phyloP scores from a whole-genome alignment of 2,329 filamentous ascomycete species.

The Scedosporium boydii region DNA sequence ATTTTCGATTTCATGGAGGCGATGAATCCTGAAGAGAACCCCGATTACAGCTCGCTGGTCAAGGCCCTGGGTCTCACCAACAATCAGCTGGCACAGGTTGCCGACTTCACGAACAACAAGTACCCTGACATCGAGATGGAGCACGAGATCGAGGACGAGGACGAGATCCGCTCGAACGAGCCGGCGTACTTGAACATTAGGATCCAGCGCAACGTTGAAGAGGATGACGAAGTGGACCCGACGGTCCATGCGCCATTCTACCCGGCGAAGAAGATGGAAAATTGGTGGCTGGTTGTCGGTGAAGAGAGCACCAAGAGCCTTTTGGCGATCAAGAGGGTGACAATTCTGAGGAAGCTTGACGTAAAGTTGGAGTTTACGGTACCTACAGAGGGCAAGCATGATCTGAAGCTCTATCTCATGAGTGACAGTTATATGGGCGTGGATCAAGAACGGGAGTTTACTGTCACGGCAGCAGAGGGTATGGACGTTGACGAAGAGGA shows the following conservation, averaged over 20 bases:
- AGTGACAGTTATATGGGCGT: conserved; percentile 95
- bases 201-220: conserved; percentile 74
- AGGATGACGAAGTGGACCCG: conserved; percentile 60
- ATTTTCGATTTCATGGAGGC: conserved; percentile 98
- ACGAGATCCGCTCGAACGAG: conserved; percentile 69
- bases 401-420: conserved; percentile 89
- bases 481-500: conserved; percentile 93
- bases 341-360: conserved; percentile 68
- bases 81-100: conserved; percentile 77
- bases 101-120: conserved; percentile 88
- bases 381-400: conserved; percentile 71
- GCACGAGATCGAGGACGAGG: conserved; percentile 74
- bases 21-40: conserved; percentile 92
- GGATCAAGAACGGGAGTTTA: conserved; percentile 89
- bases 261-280: conserved; percentile 84
- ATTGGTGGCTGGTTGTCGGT: conserved; percentile 96
- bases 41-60: conserved; percentile 68
- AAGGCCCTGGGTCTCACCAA: conserved; percentile 71
- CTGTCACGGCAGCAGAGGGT: conserved; percentile 75
- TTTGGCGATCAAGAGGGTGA: conserved; percentile 89
- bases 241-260: conserved; percentile 95
- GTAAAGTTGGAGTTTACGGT: conserved; percentile 82
- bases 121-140: conserved; percentile 93
- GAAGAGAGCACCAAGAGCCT: conserved; percentile 83
- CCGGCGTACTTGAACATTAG: conserved; percentile 76